Evolutionary conservation across 345 rosid genomes (phyloP).

Genomic region (Lumnitzera littorea): DNA sequence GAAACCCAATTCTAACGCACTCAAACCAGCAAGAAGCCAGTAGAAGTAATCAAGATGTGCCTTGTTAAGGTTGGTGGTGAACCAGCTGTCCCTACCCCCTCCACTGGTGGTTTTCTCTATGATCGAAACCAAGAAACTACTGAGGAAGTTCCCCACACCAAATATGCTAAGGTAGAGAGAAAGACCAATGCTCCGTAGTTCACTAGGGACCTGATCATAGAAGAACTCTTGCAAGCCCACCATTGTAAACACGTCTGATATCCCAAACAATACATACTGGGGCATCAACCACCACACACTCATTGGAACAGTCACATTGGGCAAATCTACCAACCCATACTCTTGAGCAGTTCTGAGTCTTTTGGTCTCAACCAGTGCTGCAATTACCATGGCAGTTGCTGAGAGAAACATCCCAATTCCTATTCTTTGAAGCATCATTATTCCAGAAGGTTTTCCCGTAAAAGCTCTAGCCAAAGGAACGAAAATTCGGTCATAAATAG

Average conservation of each 20-base stretch:
- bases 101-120: constrained; percentile 39
- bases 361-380: constrained; percentile 43
- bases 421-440: constrained; percentile 65
- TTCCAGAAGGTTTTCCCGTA: constrained; percentile 41
- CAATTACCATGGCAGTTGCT: constrained; percentile 30
- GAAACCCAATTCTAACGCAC: constrained; percentile 25
- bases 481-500: constrained; percentile 41
- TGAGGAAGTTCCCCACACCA: constrained; percentile 52
- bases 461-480: constrained; percentile 42
- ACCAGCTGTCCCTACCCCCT: constrained; percentile 43
- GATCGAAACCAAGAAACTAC: constrained; percentile 45
- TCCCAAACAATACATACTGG: constrained; percentile 45
- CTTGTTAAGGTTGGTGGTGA: constrained; percentile 38
- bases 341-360: constrained; percentile 40
- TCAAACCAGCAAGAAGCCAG: constrained; percentile 44
- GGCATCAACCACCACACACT: constrained; percentile 65
- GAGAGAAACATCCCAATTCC: constrained; percentile 50
- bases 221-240: constrained; percentile 72
- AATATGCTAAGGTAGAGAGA: constrained; percentile 53
- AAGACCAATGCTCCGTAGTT: constrained; percentile 51
- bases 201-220: constrained; percentile 53
- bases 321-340: constrained; percentile 30
- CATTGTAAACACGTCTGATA: constrained; percentile 44
- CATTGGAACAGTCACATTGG: constrained; percentile 45
- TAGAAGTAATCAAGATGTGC: constrained; percentile 62